Base-by-base conservation (phyloP, 352 stramenopile species). In the Globisporangium echinulatum region DNA sequence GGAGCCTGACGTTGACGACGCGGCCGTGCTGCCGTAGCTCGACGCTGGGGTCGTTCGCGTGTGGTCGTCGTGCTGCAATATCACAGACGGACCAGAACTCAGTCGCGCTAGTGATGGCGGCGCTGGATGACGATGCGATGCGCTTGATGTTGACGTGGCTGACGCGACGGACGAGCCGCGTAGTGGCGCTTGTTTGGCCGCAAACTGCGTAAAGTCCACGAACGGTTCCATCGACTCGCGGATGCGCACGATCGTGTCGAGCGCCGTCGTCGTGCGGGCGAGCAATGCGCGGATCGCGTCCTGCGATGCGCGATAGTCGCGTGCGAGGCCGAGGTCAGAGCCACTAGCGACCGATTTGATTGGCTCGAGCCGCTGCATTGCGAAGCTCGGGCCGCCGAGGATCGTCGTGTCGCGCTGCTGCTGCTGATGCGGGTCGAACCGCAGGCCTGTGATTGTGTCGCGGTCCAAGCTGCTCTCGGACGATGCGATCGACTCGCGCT, bases 241-340 rank as follows among this genome's bases (percentile, higher is more conserved):
- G 56, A 92, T 92, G 57, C 73, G 80, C 63, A 92, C 83, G 62
- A 92, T 92, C 54, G 87, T 88, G 68, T 90, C 77, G 57, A 92
- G 74, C 38, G 83, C 83, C 36, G 62, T 67, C 17, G 71, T 89
- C 15, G 83, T 92, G 42, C 81, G 80, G 56, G 76, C 66, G 51
- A 92, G 63, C 49, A 92, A 61, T 38, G 80, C 79, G 58, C 79
- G 83, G 57, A 92, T 90, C 68, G 89, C 79, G 62, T 90, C 77
- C 59, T 86, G 72, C 40, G 79, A 90, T 58, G 77, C 64, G 17
- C 71, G 67, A 3, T 77, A 71, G 37, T 51, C 66, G 49, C 72
- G 70, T 15, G 64, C 57, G 19, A n/a, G 44, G 46, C 51, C 58
- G 14, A 64, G 51, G 14, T 64, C 58, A 46, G 52, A 38, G 44